Evolutionary conservation across 441 rosid genomes (phyloP), one percentile per base, ranked within the genome.

Genomic region (Flueggea neowawraea): DNA sequence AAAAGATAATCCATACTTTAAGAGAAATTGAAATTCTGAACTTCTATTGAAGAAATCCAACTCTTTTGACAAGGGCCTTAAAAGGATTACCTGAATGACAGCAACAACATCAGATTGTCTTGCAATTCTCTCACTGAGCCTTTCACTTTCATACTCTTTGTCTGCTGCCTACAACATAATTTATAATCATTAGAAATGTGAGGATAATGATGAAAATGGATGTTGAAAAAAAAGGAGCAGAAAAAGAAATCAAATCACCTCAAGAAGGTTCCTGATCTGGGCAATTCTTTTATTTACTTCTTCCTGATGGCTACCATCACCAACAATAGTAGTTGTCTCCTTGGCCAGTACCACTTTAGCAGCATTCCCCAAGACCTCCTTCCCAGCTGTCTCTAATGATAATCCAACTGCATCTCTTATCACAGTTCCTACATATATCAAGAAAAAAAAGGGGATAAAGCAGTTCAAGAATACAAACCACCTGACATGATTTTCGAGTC

Each of bases 41-140:
- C 28, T 22, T 22, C 1, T 2, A 22, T 22, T 22, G n/a, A 22
- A 22, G 28, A 22, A 22, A 22, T 22, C 28, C 28, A 22, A 22
- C 2, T 22, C 28, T 22, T 22, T 22, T 22, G 28, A 22, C 2
- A 2, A 22, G 28, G 28, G 28, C 28, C 28, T 10, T 47, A 47
- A 4, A 28, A 51, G 41, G 52, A 54, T 54, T 65, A 90, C 97
- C 96, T 92, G 97, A 17, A 90, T 90, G 12, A 92, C 96, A 50
- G 96, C 98, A 54, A 92, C 96, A 75, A 94, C 96, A 16, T 95
- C 97, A 1, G 97, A 92, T 43, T 90, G 95, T 69, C 88, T 93
- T 33, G 97, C 98, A 11, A 93, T 93, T 62, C 98, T 86, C 72
- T 93, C 98, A 49, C 80, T 90, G 6, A 90, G 91, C 66, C 88